Evolutionary conservation across 768 basidiomycete species (phyloP), one percentile per base, ranked within the genome.

Genomic region (Suillus plorans): DNA sequence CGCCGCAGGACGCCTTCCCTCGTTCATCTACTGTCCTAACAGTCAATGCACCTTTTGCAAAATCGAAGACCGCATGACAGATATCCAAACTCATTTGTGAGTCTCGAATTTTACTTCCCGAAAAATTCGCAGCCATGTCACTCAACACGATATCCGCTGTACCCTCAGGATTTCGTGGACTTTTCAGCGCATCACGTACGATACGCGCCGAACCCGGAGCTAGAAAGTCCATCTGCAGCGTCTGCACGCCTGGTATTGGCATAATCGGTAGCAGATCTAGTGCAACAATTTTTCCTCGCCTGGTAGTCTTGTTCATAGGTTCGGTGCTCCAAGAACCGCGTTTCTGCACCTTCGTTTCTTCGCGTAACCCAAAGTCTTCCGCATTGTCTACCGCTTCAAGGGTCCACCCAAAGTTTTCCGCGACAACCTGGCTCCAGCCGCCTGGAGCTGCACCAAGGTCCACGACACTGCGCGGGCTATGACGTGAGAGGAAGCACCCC

Each of bases 381-480:
- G 37, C 45, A 25, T 44, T 39, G 45, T 37, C 62, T 61, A 55
- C 44, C 1, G 39, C 39, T 49, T 65, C 61, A 50, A 63, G 39
- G 28, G 60, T 36, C 82, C 84, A 86, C 3, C 88, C 87, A n/a
- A 92, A 72, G 63, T 85, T 83, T 39, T 80, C 80, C 0, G 86
- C 84, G 16, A 86, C 88, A 13, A 95, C 95, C 72, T 97, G 95
- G 59, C 90, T 91, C 96, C 97, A 99, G 0, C 94, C 94, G 0
- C 95, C 95, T 0, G 96, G 97, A 0, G 95, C 93, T 0, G 92
- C 92, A 18, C 97, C 96, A 25, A 97, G 84, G 76, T 97, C 96
- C 1, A 96, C 86, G 0, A 97, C 86, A 20, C 84, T 80, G 2
- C 74, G 80, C 5, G 90, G 85, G 62, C 89, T 82, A 31, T 77